Conservation (phyloP, 2,329 filamentous ascomycete genomes). For the Trichoderma guizhouense region DNA sequence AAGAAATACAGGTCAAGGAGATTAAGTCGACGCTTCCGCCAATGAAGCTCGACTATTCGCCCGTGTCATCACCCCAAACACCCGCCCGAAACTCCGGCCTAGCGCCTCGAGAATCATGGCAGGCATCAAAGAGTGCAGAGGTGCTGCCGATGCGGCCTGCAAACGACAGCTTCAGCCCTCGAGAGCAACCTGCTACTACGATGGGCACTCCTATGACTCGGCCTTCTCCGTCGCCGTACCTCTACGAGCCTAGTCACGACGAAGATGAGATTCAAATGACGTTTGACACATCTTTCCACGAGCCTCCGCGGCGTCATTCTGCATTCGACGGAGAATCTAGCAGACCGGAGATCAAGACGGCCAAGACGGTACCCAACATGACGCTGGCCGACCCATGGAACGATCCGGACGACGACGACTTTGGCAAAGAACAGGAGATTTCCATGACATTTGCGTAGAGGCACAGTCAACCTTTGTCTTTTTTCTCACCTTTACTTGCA, state of each 20-base stretch:
- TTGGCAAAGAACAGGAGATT: slow-evolving; percentile 71
- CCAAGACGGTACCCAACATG: slow-evolving; percentile 50
- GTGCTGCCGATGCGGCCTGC: slow-evolving; percentile 28
- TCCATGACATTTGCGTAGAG: slow-evolving; percentile 74
- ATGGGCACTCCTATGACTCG: neutral
- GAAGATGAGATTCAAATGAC: slow-evolving; percentile 64
- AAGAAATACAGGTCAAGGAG: slow-evolving; percentile 65
- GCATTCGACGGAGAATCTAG: slow-evolving; percentile 26
- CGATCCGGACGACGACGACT: slow-evolving; percentile 63
- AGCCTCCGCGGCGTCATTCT: neutral
- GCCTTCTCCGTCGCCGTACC: slow-evolving; percentile 21
- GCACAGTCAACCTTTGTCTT: neutral
- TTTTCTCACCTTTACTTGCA: neutral
- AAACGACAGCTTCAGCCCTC: slow-evolving; percentile 22
- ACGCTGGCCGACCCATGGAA: slow-evolving; percentile 65
- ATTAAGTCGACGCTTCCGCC: slow-evolving; percentile 85
- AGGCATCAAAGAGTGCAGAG: slow-evolving; percentile 48
- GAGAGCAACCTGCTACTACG: neutral
- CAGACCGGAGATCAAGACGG: slow-evolving; percentile 33
- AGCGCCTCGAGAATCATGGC: slow-evolving; percentile 29
- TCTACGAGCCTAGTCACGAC: slow-evolving; percentile 38
- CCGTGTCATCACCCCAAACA: slow-evolving; percentile 30
- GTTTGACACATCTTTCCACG: slow-evolving; percentile 62
- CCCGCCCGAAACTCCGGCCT: slow-evolving; percentile 24
- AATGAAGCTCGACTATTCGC: slow-evolving; percentile 69